Percentiles rank a stretch among this genome's conserved stretches.
phyloP scores from a whole-genome alignment of 768 basidiomycete genomes.

The Imleria badia region DNA sequence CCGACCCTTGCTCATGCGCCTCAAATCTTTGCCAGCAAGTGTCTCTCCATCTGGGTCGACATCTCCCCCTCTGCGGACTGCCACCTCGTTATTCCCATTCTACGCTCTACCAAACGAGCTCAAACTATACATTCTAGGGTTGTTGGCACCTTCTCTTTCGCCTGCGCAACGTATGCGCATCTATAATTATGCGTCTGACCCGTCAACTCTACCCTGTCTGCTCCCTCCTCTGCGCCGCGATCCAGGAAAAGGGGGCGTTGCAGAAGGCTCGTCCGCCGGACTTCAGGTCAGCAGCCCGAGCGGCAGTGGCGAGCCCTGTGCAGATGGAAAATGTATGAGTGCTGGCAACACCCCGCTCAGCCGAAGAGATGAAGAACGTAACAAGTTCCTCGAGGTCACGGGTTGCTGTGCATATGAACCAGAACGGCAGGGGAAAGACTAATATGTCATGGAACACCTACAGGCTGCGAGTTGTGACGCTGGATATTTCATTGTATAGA shows the following conservation, averaged over 20 bases:
- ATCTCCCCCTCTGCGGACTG: slow-evolving; percentile 14
- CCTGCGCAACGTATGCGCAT: slow-evolving; percentile 56
- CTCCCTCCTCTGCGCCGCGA: slow-evolving; percentile 33
- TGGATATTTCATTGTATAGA: slow-evolving; percentile 1
- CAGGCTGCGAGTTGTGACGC: neutral
- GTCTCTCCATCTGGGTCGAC: slow-evolving; percentile 12
- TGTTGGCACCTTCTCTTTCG: slow-evolving; percentile 57
- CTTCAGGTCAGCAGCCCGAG: slow-evolving; percentile 4
- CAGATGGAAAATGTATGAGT: slow-evolving; percentile 42
- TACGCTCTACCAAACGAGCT: slow-evolving; percentile 54
- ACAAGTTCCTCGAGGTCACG: slow-evolving; percentile 43
- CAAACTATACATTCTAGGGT: slow-evolving; percentile 53
- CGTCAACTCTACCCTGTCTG: slow-evolving; percentile 47
- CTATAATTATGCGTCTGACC: slow-evolving; percentile 49
- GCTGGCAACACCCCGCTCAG: slow-evolving; percentile 38
- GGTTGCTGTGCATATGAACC: slow-evolving; percentile 51
- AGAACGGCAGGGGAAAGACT: slow-evolving; percentile 6
- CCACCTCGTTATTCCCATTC: slow-evolving; percentile 36
- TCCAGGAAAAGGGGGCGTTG: slow-evolving; percentile 15
- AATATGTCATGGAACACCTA: neutral
- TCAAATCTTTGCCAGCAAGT: slow-evolving; percentile 14
- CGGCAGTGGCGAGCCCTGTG: slow-evolving; percentile 26
- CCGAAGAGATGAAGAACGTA: slow-evolving; percentile 43
- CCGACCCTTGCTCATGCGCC: slow-evolving; percentile 44
- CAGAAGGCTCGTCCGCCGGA: slow-evolving; percentile 19